Conservation (phyloP, 108 stramenopile genomes). For the Conticribra weissflogii region DNA sequence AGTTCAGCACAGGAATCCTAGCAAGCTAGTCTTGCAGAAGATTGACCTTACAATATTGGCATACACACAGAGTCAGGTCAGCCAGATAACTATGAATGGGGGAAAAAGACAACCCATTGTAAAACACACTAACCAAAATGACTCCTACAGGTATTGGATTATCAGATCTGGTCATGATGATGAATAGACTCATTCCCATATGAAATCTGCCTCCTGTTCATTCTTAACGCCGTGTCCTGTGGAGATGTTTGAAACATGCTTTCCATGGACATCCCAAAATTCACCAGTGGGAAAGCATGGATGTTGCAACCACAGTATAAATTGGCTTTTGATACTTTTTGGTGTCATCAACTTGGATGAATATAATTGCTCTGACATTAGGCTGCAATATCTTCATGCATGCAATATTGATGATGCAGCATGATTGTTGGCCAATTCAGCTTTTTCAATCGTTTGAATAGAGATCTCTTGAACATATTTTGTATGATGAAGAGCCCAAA, state of each 20-base stretch:
- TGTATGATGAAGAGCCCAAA: slow-evolving; percentile 42
- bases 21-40: slow-evolving; percentile 26
- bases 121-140: slow-evolving; percentile 39
- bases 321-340: slow-evolving; percentile 34
- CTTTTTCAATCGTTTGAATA: slow-evolving; percentile 79
- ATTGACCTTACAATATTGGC: slow-evolving; percentile 27
- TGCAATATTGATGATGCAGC: slow-evolving; percentile 85
- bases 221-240: slow-evolving; percentile 43
- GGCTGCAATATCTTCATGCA: slow-evolving; percentile 63
- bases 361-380: slow-evolving; percentile 68
- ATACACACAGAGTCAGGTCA: not conserved
- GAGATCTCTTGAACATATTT: slow-evolving; percentile 55
- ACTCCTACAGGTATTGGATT: slow-evolving; percentile 39
- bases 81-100: not conserved
- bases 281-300: slow-evolving; percentile 42
- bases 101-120: not conserved
- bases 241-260: slow-evolving; percentile 6
- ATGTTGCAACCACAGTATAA: slow-evolving; percentile 29
- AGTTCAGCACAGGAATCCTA: slow-evolving; percentile 20
- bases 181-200: slow-evolving; percentile 29
- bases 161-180: slow-evolving; percentile 15
- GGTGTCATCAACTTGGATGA: slow-evolving; percentile 45
- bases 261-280: slow-evolving; percentile 44
- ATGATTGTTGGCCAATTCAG: slow-evolving; percentile 66
- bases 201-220: slow-evolving; percentile 48